Evolutionary conservation across 83 land plant species (phyloP).

Genomic region (Thuja plicata): DNA sequence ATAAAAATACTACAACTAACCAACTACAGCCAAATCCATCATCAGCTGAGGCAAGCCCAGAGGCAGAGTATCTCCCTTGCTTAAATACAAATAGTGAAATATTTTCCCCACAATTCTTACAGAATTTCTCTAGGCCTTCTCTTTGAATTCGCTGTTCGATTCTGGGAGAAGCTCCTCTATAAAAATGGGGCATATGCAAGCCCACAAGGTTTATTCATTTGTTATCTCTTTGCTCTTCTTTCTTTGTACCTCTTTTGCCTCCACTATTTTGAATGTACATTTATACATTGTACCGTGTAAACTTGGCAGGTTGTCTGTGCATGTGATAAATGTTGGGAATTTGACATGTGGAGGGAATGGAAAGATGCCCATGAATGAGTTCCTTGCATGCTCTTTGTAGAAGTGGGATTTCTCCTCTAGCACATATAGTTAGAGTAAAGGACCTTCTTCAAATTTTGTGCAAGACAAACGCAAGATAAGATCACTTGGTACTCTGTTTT

Average conservation of each 20-base stretch:
- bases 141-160: constrained; percentile 23
- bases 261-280: neutral
- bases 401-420: constrained; percentile 68
- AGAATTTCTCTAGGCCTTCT: neutral
- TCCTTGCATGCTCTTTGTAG: constrained; percentile 47
- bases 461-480: neutral
- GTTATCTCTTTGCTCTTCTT: neutral
- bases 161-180: constrained; percentile 46
- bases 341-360: constrained; percentile 99
- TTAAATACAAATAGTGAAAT: no score
- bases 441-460: no score
- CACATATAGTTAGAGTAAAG: neutral
- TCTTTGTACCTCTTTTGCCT: neutral
- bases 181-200: constrained; percentile 36
- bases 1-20: no score
- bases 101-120: no score
- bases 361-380: constrained; percentile 96
- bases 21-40: no score
- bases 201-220: constrained; percentile 20
- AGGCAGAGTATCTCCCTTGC: no score
- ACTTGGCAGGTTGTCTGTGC: constrained; percentile 74
- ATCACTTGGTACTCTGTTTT: neutral
- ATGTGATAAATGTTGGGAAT: constrained; percentile 95
- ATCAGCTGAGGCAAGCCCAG: no score
- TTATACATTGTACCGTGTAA: neutral